These are phyloP conservation scores for Candida smagusa DNA, from an alignment of 1,139 yeast genomes.

Conservation along the genomic window DNA sequence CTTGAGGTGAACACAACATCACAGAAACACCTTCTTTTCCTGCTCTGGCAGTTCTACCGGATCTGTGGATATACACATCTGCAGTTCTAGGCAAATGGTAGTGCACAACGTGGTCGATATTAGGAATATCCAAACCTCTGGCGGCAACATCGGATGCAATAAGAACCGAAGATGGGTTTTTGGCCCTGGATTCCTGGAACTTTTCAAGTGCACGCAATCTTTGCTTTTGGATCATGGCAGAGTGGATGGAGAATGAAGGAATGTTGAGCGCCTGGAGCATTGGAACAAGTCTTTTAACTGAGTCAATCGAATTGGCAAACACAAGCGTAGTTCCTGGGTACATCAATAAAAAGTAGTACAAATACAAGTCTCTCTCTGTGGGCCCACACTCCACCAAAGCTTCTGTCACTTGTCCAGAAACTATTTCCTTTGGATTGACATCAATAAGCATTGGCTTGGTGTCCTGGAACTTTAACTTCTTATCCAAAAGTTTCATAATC, in stretches of 20 bases:
- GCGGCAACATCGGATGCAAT: constrained; percentile 98
- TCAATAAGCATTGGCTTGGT: constrained; percentile 66
- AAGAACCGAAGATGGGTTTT: constrained; percentile 61
- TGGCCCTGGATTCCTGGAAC: constrained; percentile 54
- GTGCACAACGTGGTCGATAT: constrained; percentile 91
- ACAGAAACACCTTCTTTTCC: constrained; percentile 92
- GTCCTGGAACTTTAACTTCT: constrained; percentile 58
- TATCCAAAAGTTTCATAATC: constrained; percentile 52
- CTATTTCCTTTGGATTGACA: constrained; percentile 81
- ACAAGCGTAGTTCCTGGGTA: constrained; percentile 90
- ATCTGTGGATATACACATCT: constrained; percentile 90
- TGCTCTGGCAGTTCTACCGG: constrained; percentile 98
- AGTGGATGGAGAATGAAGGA: constrained; percentile 80
- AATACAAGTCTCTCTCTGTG: constrained; percentile 81
- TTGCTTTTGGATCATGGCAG: constrained; percentile 93
- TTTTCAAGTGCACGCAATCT: constrained; percentile 81
- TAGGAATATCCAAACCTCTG: constrained; percentile 91
- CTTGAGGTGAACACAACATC: constrained; percentile 90
- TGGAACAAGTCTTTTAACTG: constrained; percentile 83
- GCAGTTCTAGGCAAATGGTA: constrained; percentile 95
- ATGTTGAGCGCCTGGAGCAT: constrained; percentile 66
- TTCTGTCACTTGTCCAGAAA: constrained; percentile 75
- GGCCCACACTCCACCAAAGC: constrained; percentile 91
- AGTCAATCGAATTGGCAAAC: constrained; percentile 90
- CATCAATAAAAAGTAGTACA: constrained; percentile 81